These are phyloP conservation scores for Arthroderma uncinatum DNA, from an alignment of 2,329 filamentous ascomycete genomes.

Conservation along the genomic window DNA sequence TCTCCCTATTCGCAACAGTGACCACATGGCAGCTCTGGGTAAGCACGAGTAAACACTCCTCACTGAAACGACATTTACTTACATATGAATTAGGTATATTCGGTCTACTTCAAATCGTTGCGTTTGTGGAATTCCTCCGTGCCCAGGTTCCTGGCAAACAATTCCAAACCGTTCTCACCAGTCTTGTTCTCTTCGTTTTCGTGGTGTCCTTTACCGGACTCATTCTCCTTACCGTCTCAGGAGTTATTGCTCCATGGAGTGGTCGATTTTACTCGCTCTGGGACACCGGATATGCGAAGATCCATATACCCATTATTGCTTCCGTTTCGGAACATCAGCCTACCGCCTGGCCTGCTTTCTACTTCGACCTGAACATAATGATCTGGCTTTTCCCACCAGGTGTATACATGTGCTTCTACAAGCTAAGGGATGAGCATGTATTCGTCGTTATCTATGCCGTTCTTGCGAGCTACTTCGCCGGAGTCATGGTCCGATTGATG, in stretches of 20 bases:
- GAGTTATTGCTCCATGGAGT: slow-evolving; percentile 93
- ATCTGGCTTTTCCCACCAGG: slow-evolving; percentile 99
- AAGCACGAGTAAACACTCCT: slow-evolving; percentile 25
- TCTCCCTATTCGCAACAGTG: slow-evolving; percentile 87
- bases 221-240: slow-evolving; percentile 70
- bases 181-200: slow-evolving; percentile 64
- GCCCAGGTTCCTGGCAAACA: slow-evolving; percentile 83
- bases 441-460: slow-evolving; percentile 97
- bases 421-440: slow-evolving; percentile 88
- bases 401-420: slow-evolving; percentile 95
- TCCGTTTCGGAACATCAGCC: slow-evolving; percentile 99
- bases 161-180: slow-evolving; percentile 79
- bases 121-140: slow-evolving; percentile 81
- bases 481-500: slow-evolving; percentile 99
- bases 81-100: slow-evolving; percentile 62
- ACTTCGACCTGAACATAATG: slow-evolving; percentile 95
- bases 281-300: slow-evolving; percentile 98
- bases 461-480: slow-evolving; percentile 93
- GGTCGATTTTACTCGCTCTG: slow-evolving; percentile 98
- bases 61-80: neutral
- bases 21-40: slow-evolving; percentile 97
- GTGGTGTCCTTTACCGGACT: slow-evolving; percentile 62
- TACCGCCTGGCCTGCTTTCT: slow-evolving; percentile 97
- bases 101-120: slow-evolving; percentile 85
- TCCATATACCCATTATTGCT: slow-evolving; percentile 97